Evolutionary conservation across 2,329 filamentous ascomycete genomes (phyloP), one percentile per base, ranked within the genome.

Genomic region (Xylariaceae sp.): DNA sequence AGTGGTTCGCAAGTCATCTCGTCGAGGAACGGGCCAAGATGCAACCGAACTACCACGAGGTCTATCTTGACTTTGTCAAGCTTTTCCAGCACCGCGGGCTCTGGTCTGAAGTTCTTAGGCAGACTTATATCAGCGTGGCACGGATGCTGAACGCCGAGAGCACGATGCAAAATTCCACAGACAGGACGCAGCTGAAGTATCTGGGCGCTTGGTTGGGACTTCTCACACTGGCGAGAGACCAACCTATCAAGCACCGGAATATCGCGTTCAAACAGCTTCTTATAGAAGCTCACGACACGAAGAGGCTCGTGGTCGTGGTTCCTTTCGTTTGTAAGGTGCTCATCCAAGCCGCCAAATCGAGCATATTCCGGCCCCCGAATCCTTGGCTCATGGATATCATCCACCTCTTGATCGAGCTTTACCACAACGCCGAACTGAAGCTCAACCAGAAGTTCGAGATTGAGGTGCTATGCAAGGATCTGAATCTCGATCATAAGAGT

Each of bases 391-490:
- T 96, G 85, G 92, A 98, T 54, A 92, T 98, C 38, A 79, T 98
- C 39, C 78, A 86, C 48, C 71, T 97, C 6, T 73, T 98, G 24
- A 86, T 95, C 53, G 94, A 98, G 57, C 73, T 98, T 3, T 98
- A 98, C 56, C 84, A 95, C 56, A 85, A 85, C 54, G 88, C 87
- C 11, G 90, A 96, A 53, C 70, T 98, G 40, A 97, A 97, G 61
- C 76, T 98, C 26, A 97, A 97, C 52, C 81, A 95, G 36, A 98
- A 97, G 55, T 98, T 98, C 53, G 92, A 98, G 62, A 97, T 98
- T 41, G 92, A 98, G 63, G 89, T 98, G 17, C 74, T 98, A 16
- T 98, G 89, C 70, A 94, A 94, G 59, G 89, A 89, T 9, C 70
- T 98, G 12, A 83, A 83, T 38, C 71, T 97, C n/a, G 88, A 97